Evolutionary conservation across 495 filamentous ascomycete species (phyloP), one percentile per base, ranked within the genome.

Genomic region (Thermochaetoides thermophila): DNA sequence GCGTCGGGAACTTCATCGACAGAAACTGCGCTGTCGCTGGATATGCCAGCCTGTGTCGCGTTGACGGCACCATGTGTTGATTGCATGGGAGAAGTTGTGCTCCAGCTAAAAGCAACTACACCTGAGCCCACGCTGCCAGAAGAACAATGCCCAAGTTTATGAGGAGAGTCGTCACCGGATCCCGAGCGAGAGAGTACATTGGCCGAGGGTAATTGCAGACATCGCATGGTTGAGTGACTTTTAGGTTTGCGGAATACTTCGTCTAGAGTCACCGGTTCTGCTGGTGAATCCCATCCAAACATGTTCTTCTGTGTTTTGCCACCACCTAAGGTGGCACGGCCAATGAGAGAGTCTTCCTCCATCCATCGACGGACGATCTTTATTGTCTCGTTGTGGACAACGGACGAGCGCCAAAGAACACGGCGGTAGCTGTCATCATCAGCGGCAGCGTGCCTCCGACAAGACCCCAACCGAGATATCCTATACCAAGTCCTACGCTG

Each of bases 401-500:
- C 53, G 2, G 71, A 73, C 5, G 62, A 53, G 14, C 48, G 37
- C 73, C 73, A 77, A 11, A 54, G 54, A 11, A 74, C 60, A 3
- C 64, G 57, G 24, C 67, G 52, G 42, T 76, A 77, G 32, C 67
- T 66, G 9, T 71, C 68, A 22, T 71, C 68, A 30, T 70, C 67
- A 11, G 60, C 69, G 6, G 45, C 59, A 31, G 72, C 60, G 36
- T 72, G 61, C 31, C 66, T 68, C 15, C 68, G 52, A 39, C 66
- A 65, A 1, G 70, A 69, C 8, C 68, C 70, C 31, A 57, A 59
- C 7, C 71, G 59, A 11, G 72, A 73, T 5, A 76, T 48, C 16
- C 72, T 68, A 39, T 77, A 77, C 73, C 73, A 77, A 4, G 59
- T 61, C 44, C 71, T 76, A 27, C 73, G 67, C 36, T 72, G 57